A percentile compares a stretch with the other conserved stretches of the same genome.
Evolutionary conservation across 805 yeast genomes (phyloP).

Genomic region (Cyberlindnera xylosilytica): DNA sequence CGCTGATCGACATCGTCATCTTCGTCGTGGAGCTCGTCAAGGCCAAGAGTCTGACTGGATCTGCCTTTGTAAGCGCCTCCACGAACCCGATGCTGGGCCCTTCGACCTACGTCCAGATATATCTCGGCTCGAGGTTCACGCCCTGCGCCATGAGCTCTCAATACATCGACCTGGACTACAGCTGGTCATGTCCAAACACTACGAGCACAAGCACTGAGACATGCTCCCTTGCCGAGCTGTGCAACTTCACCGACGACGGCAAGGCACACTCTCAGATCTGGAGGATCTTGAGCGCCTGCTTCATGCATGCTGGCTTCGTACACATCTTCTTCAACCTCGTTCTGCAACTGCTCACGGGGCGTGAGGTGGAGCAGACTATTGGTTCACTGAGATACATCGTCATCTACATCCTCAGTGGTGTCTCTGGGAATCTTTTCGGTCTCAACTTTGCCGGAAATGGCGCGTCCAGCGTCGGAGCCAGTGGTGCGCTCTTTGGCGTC

Average conservation of each 20-base stretch:
- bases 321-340: slow-evolving; percentile 64
- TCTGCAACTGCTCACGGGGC: slow-evolving; percentile 59
- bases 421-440: slow-evolving; percentile 65
- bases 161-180: slow-evolving; percentile 43
- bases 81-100: slow-evolving; percentile 83
- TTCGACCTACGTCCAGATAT: slow-evolving; percentile 59
- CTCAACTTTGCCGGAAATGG: slow-evolving; percentile 69
- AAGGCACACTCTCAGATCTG: slow-evolving; percentile 63
- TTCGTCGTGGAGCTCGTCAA: slow-evolving; percentile 59
- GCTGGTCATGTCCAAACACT: slow-evolving; percentile 69
- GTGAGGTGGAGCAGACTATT: slow-evolving; percentile 52
- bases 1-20: slow-evolving; percentile 48
- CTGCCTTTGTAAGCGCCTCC: slow-evolving; percentile 63
- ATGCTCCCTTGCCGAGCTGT: slow-evolving; percentile 54
- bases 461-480: slow-evolving; percentile 64
- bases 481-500: slow-evolving; percentile 69
- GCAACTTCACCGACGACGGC: slow-evolving; percentile 48
- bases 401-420: slow-evolving; percentile 59
- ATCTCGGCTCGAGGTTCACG: slow-evolving; percentile 67
- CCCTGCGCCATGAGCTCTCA: slow-evolving; percentile 62
- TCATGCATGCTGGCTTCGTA: slow-evolving; percentile 69
- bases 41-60: slow-evolving; percentile 59
- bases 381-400: slow-evolving; percentile 53
- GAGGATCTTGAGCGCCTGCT: slow-evolving; percentile 65
- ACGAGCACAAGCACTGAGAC: slow-evolving; percentile 52